Evolutionary conservation across 2,329 filamentous ascomycete species (phyloP).

Genomic region (Aspergillus cejpii): DNA sequence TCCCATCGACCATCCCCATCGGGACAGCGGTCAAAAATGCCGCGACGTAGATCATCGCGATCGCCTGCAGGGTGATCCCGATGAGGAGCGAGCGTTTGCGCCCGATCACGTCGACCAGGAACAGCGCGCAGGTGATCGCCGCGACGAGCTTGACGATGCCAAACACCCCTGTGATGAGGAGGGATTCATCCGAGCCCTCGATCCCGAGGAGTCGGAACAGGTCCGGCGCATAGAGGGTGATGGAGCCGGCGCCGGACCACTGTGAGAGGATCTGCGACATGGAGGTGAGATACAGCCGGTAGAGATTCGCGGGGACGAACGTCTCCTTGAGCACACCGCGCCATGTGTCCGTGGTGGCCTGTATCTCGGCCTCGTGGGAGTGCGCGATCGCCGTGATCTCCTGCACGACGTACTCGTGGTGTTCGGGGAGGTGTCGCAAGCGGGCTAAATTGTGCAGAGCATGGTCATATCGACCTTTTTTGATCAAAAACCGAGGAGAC

Average conservation of each 20-base stretch:
- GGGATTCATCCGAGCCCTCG: slow-evolving; percentile 59
- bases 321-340: slow-evolving; percentile 62
- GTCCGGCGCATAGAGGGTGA: slow-evolving; percentile 69
- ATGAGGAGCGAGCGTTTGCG: slow-evolving; percentile 60
- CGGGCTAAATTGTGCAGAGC: slow-evolving; percentile 41
- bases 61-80: slow-evolving; percentile 55
- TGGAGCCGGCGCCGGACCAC: slow-evolving; percentile 66
- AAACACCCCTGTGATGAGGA: slow-evolving; percentile 69
- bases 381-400: slow-evolving; percentile 60
- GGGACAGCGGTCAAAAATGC: slow-evolving; percentile 58
- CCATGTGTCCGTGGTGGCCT: slow-evolving; percentile 61
- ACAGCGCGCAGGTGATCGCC: slow-evolving; percentile 63
- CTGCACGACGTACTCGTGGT: slow-evolving; percentile 55
- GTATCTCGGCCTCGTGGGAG: slow-evolving; percentile 62
- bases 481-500: slow-evolving; percentile 65
- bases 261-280: slow-evolving; percentile 66
- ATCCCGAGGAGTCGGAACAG: slow-evolving; percentile 68
- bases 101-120: slow-evolving; percentile 72
- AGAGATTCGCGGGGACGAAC: slow-evolving; percentile 63
- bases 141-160: slow-evolving; percentile 66
- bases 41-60: slow-evolving; percentile 59
- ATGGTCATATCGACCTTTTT: slow-evolving; percentile 52
- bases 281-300: slow-evolving; percentile 61
- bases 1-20: slow-evolving; percentile 44
- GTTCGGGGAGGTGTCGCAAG: slow-evolving; percentile 53